Base-by-base conservation (phyloP, 1,139 yeast genomes). In the Debaryomycetaceae sp. region DNA sequence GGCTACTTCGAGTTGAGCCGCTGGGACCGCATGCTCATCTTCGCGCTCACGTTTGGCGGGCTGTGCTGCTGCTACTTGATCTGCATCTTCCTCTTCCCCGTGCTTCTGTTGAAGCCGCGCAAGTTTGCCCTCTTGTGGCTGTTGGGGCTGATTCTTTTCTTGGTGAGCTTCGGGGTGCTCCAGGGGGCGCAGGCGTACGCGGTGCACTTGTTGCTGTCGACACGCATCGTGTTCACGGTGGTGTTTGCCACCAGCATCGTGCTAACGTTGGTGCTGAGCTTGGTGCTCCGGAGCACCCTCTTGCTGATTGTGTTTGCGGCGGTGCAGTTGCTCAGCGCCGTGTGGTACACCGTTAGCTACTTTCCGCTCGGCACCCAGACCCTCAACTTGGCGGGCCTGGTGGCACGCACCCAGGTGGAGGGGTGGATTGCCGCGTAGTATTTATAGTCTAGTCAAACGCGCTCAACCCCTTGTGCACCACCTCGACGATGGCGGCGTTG, bases 71-170 rank as follows among this genome's bases (percentile, higher is more conserved):
- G 83, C 44, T 76, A 73, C 49, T 41, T 65, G 32, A 66, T 76
- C 14, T 74, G 82, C 44, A 61, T 76, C 31, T 59, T 75, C 37
- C 53, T 77, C 31, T 71, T 77, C 51, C 83, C 83, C 1, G 58
- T 77, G 9, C 54, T 77, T 28, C 56, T 75, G 2, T 51, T 75
- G 27, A 74, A 70, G 45, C 83, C 83, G 1, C 53, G 72, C 29
- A 77, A 77, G 46, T 76, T 77, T 51, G 78, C 81, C 13, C 44
- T 75, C 13, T 55, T 77, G 29, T 77, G 83, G 80, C 70, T 81
- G 0, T 48, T 77, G 27, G 83, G 84, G 0, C 73, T 80, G 5
- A 59, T 75, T 2, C 60, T 76, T 41, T 77, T 77, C 52, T 48
- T 77, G 35, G 60, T 68, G 5, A 69, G 81, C 37, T 77, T 77